Percentiles rank a stretch among this genome's conserved stretches.
Conservation (phyloP, 2,329 filamentous ascomycete species). For the Dichotomopilus funicola region DNA sequence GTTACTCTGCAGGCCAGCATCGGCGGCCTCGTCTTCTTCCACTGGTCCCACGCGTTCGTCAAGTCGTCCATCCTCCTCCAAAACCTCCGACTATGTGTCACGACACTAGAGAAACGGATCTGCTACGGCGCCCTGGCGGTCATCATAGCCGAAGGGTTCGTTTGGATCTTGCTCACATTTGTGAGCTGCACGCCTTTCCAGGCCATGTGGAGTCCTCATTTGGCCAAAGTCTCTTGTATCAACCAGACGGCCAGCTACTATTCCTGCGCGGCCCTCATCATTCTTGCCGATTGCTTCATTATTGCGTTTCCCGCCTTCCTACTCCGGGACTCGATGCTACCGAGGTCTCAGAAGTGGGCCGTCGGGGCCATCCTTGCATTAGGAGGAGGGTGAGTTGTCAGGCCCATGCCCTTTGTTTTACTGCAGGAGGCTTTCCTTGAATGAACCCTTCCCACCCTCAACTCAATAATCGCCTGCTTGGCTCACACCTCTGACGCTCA, state of each 20-base stretch:
- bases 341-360: too few species aligned
- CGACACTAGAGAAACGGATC: neutral
- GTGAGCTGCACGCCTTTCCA: neutral
- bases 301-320: too few species aligned
- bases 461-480: too few species aligned
- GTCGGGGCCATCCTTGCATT: too few species aligned
- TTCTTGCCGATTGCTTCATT: too few species aligned
- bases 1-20: neutral
- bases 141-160: neutral
- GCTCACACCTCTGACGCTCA: too few species aligned
- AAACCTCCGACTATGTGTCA: neutral
- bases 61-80: neutral
- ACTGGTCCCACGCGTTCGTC: neutral
- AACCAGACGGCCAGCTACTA: neutral
- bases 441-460: too few species aligned
- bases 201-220: neutral
- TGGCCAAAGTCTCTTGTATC: neutral
- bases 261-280: neutral
- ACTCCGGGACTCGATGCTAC: too few species aligned
- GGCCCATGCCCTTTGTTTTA: too few species aligned
- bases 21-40: neutral
- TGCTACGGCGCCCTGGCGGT: neutral
- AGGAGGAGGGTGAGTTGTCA: too few species aligned
- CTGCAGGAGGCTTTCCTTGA: too few species aligned
- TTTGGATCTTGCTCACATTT: neutral